Base-by-base conservation (phyloP, 371 early-diverging fungal species). In the Chytridium lagenaria region DNA sequence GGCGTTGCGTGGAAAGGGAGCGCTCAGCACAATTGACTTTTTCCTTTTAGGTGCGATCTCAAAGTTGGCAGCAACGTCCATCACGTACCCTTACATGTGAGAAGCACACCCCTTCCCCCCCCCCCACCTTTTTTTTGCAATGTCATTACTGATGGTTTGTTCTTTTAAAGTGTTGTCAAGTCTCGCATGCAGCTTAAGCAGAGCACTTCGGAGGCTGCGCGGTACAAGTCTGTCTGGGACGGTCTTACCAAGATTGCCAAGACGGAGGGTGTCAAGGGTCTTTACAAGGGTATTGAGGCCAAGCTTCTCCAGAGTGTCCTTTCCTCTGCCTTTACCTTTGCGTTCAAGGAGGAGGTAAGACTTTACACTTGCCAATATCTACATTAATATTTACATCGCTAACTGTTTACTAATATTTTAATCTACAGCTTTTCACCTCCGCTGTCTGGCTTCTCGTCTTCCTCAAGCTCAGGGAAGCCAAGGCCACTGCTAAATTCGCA, bases 11-110 rank as follows among this genome's bases (percentile, higher is more conserved):
- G 57, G 70, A 39, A 88, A 87, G 78, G 80, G 79, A 1, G 79
- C 79, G 16, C 87, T 97, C 44, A 86, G 89, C 51, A 90, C 88
- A 78, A 81, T 94, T 44, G 96, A 98, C 84, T 95, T 95, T 82
- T 98, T 98, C 88, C 71, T 95, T 50, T 85, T 98, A 69, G 98
- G 98, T 59, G 98, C 98, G 50, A 71, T 97, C 72, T 89, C 91
- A 79, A 98, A 98, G 86, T 87, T 98, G 39, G 89, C 90, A 68
- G 98, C 98, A 51, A 98, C 98, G 40, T 84, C 87, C 78, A 90
- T 94, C 78, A 98, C 98, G 33, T 98, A 98, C 77, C 98, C 98
- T 65, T 98, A 98, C 87, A 95, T 97, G 92, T 92, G 84, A 82
- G 87, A 59, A n/a, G n/a, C n/a, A n/a, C n/a, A n/a, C n/a, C n/a